These are phyloP conservation scores for Beta macrorhiza DNA, from an alignment of 179 eudicot genomes.

Conservation along the genomic window DNA sequence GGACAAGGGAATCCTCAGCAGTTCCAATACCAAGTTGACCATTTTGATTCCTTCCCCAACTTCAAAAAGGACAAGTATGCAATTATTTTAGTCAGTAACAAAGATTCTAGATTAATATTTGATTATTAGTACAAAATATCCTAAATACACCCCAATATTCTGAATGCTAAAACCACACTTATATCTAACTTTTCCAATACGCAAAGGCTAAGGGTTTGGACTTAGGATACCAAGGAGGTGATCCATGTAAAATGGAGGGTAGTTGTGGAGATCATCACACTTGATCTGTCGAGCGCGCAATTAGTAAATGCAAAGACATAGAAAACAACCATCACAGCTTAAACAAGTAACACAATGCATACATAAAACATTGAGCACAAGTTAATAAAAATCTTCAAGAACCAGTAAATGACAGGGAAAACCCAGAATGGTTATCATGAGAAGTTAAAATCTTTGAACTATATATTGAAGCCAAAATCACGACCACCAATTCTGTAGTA, in stretches of 20 bases:
- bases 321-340: too few relatives aligned
- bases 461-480: not conserved
- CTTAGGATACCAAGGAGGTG: not conserved
- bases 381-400: not conserved
- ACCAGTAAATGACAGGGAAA: not conserved
- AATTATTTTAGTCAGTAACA: slow-evolving; percentile 9
- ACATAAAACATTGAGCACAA: not conserved
- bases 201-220: not conserved
- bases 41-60: slow-evolving; percentile 99
- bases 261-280: too few relatives aligned
- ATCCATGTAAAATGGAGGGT: too few relatives aligned
- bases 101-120: not conserved
- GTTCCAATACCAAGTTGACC: slow-evolving; percentile 97
- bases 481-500: too few relatives aligned
- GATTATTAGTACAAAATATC: too few relatives aligned
- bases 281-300: too few relatives aligned
- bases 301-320: too few relatives aligned
- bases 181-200: not conserved
- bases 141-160: too few relatives aligned
- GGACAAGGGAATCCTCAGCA: slow-evolving; percentile 81
- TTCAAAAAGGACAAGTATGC: slow-evolving; percentile 33
- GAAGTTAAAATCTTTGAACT: not conserved
- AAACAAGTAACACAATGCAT: too few relatives aligned
- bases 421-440: not conserved
- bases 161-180: too few relatives aligned